Percentiles rank a stretch among this genome's conserved stretches.
These are phyloP conservation scores for Phytophthora citricola DNA, from an alignment of 352 stramenopile species.

Conservation along the genomic window DNA sequence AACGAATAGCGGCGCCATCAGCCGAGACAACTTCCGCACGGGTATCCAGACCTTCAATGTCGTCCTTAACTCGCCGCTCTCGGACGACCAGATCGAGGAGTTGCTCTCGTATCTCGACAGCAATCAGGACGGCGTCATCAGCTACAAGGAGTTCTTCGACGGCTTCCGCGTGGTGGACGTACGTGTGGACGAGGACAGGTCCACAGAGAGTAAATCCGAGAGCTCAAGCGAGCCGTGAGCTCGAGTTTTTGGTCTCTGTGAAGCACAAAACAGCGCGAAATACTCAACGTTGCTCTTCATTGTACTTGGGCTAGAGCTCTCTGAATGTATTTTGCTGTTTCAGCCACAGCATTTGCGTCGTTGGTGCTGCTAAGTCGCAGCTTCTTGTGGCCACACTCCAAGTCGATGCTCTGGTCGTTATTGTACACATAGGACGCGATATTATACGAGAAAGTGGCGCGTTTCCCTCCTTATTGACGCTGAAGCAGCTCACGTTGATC, in stretches of 20 bases:
- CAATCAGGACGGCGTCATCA: slow-evolving; percentile 91
- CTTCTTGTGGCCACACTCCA: slow-evolving; percentile 30
- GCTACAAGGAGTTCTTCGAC: slow-evolving; percentile 95
- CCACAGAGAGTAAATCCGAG: slow-evolving; percentile 16
- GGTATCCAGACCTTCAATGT: slow-evolving; percentile 90
- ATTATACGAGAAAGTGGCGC: slow-evolving; percentile 34
- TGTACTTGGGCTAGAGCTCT: slow-evolving; percentile 17
- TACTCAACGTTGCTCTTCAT: slow-evolving; percentile 22
- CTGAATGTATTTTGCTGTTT: slow-evolving; percentile 29
- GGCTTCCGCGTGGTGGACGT: slow-evolving; percentile 91
- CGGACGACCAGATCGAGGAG: slow-evolving; percentile 92
- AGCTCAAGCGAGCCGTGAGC: neutral
- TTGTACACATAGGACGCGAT: slow-evolving; percentile 37
- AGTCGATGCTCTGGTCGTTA: slow-evolving; percentile 22
- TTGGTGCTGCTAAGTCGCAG: slow-evolving; percentile 24
- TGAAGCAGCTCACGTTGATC: slow-evolving; percentile 54
- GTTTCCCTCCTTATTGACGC: slow-evolving; percentile 57
- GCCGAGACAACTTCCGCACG: slow-evolving; percentile 84
- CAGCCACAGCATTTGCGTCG: slow-evolving; percentile 13
- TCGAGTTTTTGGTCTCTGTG: neutral
- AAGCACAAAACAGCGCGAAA: slow-evolving; percentile 23
- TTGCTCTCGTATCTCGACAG: slow-evolving; percentile 89
- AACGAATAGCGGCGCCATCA: slow-evolving; percentile 82
- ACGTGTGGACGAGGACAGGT: slow-evolving; percentile 53
- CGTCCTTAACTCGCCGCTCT: slow-evolving; percentile 90